phyloP scores from a whole-genome alignment of 2,329 filamentous ascomycete species.

The Talaromyces sp. region DNA sequence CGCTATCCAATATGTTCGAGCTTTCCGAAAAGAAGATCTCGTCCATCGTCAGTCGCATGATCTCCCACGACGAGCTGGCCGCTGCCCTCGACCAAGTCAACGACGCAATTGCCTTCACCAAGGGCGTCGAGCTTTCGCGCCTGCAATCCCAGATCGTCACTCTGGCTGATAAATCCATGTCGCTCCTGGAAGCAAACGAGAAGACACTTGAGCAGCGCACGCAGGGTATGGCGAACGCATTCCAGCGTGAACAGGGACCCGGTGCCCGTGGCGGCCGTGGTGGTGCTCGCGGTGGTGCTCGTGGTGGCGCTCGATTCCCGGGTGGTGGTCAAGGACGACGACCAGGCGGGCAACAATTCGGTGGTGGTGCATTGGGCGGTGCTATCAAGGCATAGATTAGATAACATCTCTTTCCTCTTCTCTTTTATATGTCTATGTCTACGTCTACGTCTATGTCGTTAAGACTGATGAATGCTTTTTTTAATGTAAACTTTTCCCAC shows the following conservation, averaged over 20 bases:
- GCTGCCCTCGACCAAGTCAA: slow-evolving; percentile 98
- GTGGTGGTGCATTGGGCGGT: slow-evolving; percentile 52
- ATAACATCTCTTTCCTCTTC: slow-evolving; percentile 7
- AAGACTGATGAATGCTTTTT: slow-evolving; percentile 16
- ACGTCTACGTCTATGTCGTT: background rate
- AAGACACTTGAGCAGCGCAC: slow-evolving; percentile 95
- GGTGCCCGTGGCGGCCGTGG: slow-evolving; percentile 65
- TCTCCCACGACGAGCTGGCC: slow-evolving; percentile 95
- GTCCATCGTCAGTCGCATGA: slow-evolving; percentile 98
- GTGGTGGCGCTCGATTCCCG: slow-evolving; percentile 39
- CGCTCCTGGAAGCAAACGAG: slow-evolving; percentile 95
- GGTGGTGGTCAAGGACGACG: slow-evolving; percentile 42
- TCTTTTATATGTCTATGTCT: background rate
- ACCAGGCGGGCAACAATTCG: slow-evolving; percentile 51
- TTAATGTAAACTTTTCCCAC: slow-evolving; percentile 14
- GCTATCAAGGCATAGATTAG: slow-evolving; percentile 50
- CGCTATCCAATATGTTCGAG: slow-evolving; percentile 92
- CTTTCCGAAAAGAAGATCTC: slow-evolving; percentile 84
- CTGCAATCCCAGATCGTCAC: slow-evolving; percentile 93
- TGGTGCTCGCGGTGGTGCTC: slow-evolving; percentile 40
- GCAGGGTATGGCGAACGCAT: slow-evolving; percentile 90
- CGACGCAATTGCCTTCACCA: slow-evolving; percentile 96
- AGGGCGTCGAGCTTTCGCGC: slow-evolving; percentile 95
- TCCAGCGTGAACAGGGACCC: slow-evolving; percentile 84
- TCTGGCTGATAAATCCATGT: slow-evolving; percentile 91